These are phyloP conservation scores for Cladosporium sphaerospermum DNA, from an alignment of 2,329 filamentous ascomycete genomes.

Conservation along the genomic window DNA sequence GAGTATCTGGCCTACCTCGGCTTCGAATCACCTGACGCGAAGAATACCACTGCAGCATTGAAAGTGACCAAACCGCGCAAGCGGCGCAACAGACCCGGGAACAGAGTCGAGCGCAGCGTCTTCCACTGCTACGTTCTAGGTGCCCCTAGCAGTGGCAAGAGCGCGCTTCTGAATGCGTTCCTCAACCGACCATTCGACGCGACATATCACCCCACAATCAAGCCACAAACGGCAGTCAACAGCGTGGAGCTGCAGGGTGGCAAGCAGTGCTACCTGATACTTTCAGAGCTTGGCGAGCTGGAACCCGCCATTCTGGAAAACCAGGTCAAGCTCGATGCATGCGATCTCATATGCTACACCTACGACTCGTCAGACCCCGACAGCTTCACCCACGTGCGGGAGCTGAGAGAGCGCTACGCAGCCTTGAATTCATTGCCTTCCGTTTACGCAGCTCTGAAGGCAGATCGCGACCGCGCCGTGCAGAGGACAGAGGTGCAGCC, in stretches of 20 bases:
- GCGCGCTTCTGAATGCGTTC: constrained; percentile 82
- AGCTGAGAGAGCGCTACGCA: constrained; percentile 69
- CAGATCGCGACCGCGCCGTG: constrained; percentile 93
- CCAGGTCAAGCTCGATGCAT: constrained; percentile 78
- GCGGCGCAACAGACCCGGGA: constrained; percentile 67
- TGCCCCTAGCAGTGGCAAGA: constrained; percentile 81
- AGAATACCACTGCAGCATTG: constrained; percentile 73
- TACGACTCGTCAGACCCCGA: constrained; percentile 97
- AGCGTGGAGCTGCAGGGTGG: constrained; percentile 93
- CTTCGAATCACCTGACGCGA: constrained; percentile 72
- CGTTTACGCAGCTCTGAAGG: constrained; percentile 89
- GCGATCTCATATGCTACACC: constrained; percentile 88
- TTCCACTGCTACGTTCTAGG: constrained; percentile 90
- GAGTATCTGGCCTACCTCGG: constrained; percentile 95
- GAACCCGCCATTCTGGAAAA: constrained; percentile 94
- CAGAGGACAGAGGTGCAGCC: constrained; percentile 86
- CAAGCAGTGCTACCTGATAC: constrained; percentile 93
- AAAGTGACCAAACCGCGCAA: constrained; percentile 92
- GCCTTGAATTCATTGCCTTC: constrained; percentile 84
- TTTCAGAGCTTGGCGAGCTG: constrained; percentile 92
- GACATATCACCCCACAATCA: constrained; percentile 88
- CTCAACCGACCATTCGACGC: constrained; percentile 79
- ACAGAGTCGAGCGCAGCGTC: constrained; percentile 82
- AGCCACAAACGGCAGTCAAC: constrained; percentile 88
- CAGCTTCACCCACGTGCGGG: constrained; percentile 86